These are phyloP conservation scores for Globisporangium cylindrosporum DNA, from an alignment of 352 stramenopile genomes.

Conservation along the genomic window DNA sequence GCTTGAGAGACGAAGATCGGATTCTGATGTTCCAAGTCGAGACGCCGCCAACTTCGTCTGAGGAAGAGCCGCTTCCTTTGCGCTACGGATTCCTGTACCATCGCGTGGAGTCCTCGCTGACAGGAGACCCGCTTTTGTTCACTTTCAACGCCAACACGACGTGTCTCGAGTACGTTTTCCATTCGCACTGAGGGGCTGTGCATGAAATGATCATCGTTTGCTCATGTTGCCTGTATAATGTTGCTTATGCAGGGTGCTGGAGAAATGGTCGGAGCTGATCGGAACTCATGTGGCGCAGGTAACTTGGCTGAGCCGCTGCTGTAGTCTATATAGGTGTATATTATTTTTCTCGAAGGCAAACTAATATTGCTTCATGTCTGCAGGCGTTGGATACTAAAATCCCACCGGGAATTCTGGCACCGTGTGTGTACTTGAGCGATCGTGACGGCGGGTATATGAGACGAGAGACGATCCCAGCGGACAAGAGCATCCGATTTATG, in stretches of 20 bases:
- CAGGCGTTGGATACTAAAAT: slow-evolving; percentile 31
- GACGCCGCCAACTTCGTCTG: slow-evolving; percentile 19
- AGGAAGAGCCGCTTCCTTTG: slow-evolving; percentile 20
- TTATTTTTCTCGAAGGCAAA: background rate
- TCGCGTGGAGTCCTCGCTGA: slow-evolving; percentile 41
- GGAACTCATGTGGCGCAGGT: slow-evolving; percentile 38
- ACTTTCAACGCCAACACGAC: slow-evolving; percentile 58
- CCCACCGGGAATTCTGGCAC: slow-evolving; percentile 37
- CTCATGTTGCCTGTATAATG: background rate
- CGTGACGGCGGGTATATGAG: slow-evolving; percentile 52
- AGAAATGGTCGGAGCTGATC: slow-evolving; percentile 56
- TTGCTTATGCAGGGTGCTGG: slow-evolving; percentile 32
- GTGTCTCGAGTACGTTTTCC: slow-evolving; percentile 41
- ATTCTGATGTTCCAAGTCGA: slow-evolving; percentile 73
- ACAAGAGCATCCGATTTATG: slow-evolving; percentile 39
- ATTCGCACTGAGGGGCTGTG: background rate
- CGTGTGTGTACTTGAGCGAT: slow-evolving; percentile 53
- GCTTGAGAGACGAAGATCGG: slow-evolving; percentile 68
- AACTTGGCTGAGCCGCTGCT: background rate
- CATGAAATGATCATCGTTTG: background rate
- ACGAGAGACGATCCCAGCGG: slow-evolving; percentile 44
- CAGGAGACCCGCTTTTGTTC: slow-evolving; percentile 67
- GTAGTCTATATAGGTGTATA: no score
- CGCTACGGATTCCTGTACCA: slow-evolving; percentile 77
- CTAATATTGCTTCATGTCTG: background rate